Percentiles rank a stretch among this genome's conserved stretches.
Evolutionary conservation across 192 early-diverging fungal species (phyloP).

Genomic region (Backusella circina): DNA sequence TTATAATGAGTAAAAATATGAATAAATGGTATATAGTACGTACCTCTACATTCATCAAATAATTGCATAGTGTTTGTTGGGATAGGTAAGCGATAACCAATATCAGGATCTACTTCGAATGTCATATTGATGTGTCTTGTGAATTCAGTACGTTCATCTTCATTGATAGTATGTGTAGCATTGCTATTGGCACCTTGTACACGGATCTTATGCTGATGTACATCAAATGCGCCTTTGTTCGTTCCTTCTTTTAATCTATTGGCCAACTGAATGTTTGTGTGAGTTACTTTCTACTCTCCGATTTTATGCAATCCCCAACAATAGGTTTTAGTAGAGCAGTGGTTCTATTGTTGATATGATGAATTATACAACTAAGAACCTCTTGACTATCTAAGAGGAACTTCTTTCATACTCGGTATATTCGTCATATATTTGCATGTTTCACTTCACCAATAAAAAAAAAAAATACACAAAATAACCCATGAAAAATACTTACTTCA

Average conservation of each 20-base stretch:
- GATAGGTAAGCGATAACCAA: slow-evolving; percentile 87
- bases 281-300: not conserved
- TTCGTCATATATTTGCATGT: not conserved
- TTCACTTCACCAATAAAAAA: not conserved
- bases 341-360: not conserved
- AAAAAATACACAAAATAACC: not conserved
- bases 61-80: slow-evolving; percentile 93
- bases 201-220: slow-evolving; percentile 79
- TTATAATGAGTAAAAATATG: not conserved
- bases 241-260: slow-evolving; percentile 50
- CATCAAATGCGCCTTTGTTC: slow-evolving; percentile 44
- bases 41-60: slow-evolving; percentile 92
- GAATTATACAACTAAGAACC: not conserved
- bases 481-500: slow-evolving; percentile 48
- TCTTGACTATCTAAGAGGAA: not conserved
- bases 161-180: slow-evolving; percentile 97
- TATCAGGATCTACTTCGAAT: slow-evolving; percentile 76
- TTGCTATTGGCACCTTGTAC: slow-evolving; percentile 83
- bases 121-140: slow-evolving; percentile 90
- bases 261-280: slow-evolving; percentile 37
- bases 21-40: not conserved
- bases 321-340: not conserved
- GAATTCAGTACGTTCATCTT: slow-evolving; percentile 97
- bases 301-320: not conserved
- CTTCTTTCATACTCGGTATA: not conserved